Base-by-base conservation (phyloP, 148 eudicot species). In the Heliamphora exappendiculata region DNA sequence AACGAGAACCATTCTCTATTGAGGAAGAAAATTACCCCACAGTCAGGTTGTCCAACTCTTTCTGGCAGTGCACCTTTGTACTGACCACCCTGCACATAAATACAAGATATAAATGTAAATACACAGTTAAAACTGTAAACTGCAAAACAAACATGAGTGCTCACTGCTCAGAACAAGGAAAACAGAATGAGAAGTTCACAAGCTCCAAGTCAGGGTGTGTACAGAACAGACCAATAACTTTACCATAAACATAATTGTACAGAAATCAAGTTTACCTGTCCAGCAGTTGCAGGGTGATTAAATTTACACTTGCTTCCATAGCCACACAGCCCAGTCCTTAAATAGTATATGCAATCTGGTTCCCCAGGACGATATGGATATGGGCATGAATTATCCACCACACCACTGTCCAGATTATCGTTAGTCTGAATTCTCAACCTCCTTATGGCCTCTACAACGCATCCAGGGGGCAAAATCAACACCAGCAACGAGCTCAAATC, bases 351-450 rank as follows among this genome's bases (percentile, higher is more conserved):
- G 73, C 97, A 92, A 77, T 92, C 91, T 0, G 94, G 92, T 64
- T 88, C 91, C 6, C 88, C 88, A 0, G 89, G 92, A 44, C 94
- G 87, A 76, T 81, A 85, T 14, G 94, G 94, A 64, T 85, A 91
- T 19, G 72, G 59, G 39, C 36, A 22, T 45, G 24, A 33, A 72
- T 76, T 67, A 24, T 20, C 80, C 60, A 44, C 50, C 57, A 17
- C 67, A 28, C 64, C 85, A 44, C 64, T 74, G 20, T 84, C 83
- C 44, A 39, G 75, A 53, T 57, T 67, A 36, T 72, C 74, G 65
- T 67, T 59, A 9, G 60, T 68, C 36, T 75, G 82, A 29, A 85
- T 80, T 66, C 80, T 85, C 79, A 85, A 82, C 78, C 63, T 76
- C 73, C 51, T 39, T 69, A 88, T 75, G 24, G 79, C 85, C 26